Evolutionary conservation across 768 basidiomycete species (phyloP).

Genomic region (Daedaleopsis sinensis): DNA sequence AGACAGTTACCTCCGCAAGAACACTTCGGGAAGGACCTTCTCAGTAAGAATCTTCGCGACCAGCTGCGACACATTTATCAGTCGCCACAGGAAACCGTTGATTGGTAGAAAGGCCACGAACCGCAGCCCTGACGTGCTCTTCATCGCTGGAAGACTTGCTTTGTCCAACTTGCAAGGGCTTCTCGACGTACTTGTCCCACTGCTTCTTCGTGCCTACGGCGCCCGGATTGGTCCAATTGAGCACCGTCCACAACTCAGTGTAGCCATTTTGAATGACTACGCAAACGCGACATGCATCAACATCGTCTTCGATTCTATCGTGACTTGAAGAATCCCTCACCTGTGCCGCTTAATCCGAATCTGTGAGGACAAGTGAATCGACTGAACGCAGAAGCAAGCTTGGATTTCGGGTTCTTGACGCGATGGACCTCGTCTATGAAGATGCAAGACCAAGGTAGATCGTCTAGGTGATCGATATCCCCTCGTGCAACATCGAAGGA

Average conservation of each 20-base stretch:
- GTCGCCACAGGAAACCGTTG: not conserved
- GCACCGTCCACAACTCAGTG: slow-evolving; percentile 87
- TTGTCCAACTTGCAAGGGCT: slow-evolving; percentile 71
- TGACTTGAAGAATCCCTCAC: slow-evolving; percentile 15
- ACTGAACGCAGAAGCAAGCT: slow-evolving; percentile 69
- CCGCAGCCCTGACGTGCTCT: slow-evolving; percentile 56
- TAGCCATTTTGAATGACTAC: slow-evolving; percentile 86
- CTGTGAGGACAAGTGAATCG: slow-evolving; percentile 65
- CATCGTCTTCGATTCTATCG: not conserved
- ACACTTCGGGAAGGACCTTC: slow-evolving; percentile 78
- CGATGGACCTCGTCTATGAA: slow-evolving; percentile 91
- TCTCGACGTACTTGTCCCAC: slow-evolving; percentile 75
- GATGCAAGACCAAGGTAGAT: slow-evolving; percentile 70
- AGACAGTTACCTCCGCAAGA: slow-evolving; percentile 66
- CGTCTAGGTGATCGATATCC: slow-evolving; percentile 70
- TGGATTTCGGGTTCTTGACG: slow-evolving; percentile 77
- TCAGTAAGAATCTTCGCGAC: slow-evolving; percentile 66
- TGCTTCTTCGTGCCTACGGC: slow-evolving; percentile 70
- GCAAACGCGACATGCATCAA: not conserved
- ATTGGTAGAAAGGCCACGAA: slow-evolving; percentile 29
- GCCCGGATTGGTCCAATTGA: slow-evolving; percentile 91
- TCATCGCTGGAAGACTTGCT: slow-evolving; percentile 64
- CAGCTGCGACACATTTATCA: slow-evolving; percentile 36
- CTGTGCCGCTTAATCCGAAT: slow-evolving; percentile 86
- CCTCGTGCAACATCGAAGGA: slow-evolving; percentile 75